A percentile compares a stretch with the other conserved stretches of the same genome.
Conservation (phyloP, 148 eudicot species). For the Chenopodium album region DNA sequence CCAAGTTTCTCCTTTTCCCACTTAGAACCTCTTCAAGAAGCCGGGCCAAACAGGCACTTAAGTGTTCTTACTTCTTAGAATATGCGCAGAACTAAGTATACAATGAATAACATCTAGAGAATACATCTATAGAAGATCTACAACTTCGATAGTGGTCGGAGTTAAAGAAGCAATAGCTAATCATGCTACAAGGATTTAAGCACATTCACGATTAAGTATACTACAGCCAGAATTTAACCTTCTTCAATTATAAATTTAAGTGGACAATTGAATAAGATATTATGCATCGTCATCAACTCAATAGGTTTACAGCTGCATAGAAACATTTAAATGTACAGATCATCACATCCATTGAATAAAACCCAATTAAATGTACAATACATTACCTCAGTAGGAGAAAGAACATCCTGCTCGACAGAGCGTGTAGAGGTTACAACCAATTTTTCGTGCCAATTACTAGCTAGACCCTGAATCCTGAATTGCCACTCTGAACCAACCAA, state of each 20-base stretch:
- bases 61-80: too few relatives aligned
- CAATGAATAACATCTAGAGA: neutral
- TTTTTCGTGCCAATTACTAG: conserved; percentile 99
- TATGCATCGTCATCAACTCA: neutral
- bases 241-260: neutral
- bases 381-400: conserved; percentile 90
- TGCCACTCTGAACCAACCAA: conserved; percentile 99
- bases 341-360: neutral
- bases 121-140: neutral
- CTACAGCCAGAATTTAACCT: neutral
- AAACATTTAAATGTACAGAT: neutral
- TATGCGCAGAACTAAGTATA: too few relatives aligned
- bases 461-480: conserved; percentile 95
- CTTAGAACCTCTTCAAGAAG: too few relatives aligned
- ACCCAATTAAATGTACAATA: conserved; percentile 4
- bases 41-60: too few relatives aligned
- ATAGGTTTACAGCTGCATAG: neutral
- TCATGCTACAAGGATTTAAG: neutral
- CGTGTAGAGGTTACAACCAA: conserved; percentile 96
- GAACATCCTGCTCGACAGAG: conserved; percentile 93
- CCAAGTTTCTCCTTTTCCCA: too few relatives aligned
- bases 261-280: neutral
- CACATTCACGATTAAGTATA: neutral
- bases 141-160: neutral
- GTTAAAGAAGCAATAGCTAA: neutral